Evolutionary conservation across 768 basidiomycete genomes (phyloP).

Genomic region (Pleurotus sapidus): DNA sequence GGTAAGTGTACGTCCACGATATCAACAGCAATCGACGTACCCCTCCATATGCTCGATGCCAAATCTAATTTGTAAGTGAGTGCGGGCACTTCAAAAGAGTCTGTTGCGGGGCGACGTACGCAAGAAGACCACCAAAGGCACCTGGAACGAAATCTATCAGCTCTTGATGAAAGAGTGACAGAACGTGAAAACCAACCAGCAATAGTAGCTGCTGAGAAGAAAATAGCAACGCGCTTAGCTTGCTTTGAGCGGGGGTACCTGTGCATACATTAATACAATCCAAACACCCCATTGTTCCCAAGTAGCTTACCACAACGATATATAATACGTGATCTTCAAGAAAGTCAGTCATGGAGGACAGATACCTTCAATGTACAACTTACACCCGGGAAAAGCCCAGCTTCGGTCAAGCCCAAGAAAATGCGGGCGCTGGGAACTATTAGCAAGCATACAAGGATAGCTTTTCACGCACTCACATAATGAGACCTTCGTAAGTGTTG

Average conservation of each 20-base stretch:
- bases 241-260: constrained; percentile 46
- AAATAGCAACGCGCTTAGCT: constrained; percentile 49
- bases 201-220: constrained; percentile 54
- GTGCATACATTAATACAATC: too few relatives aligned
- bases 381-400: constrained; percentile 26
- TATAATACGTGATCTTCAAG: constrained; percentile 29
- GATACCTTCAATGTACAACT: neutral
- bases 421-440: constrained; percentile 20
- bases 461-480: constrained; percentile 25
- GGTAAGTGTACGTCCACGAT: neutral
- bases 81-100: neutral
- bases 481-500: constrained; percentile 19
- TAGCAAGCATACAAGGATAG: constrained; percentile 3
- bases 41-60: constrained; percentile 31
- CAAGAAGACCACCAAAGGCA: constrained; percentile 45
- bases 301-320: constrained; percentile 38
- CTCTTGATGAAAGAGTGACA: neutral
- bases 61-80: constrained; percentile 5
- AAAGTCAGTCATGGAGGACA: too few relatives aligned
- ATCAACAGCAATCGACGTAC: constrained; percentile 13
- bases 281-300: too few relatives aligned
- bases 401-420: constrained; percentile 22
- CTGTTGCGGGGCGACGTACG: constrained; percentile 19
- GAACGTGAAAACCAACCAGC: constrained; percentile 28
- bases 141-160: constrained; percentile 15